phyloP scores from a whole-genome alignment of 2,329 filamentous ascomycete species.

The Penicillium aurantiogriseum region DNA sequence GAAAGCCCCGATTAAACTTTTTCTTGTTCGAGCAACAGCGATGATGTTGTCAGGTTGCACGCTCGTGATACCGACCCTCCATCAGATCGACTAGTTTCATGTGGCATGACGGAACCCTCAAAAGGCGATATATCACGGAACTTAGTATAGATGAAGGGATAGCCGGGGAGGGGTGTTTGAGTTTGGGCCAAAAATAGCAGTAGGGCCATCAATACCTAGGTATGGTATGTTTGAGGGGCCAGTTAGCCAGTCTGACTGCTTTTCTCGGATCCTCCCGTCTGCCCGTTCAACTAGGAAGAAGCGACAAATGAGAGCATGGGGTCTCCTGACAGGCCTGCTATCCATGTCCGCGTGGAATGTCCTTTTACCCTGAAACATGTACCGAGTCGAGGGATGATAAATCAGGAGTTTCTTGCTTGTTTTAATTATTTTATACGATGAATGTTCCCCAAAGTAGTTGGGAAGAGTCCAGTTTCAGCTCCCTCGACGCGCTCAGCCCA shows the following conservation, averaged over 20 bases:
- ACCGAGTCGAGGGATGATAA: not conserved
- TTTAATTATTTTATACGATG: not conserved
- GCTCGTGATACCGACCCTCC: slow-evolving; percentile 12
- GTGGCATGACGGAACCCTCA: not conserved
- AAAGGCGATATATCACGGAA: not conserved
- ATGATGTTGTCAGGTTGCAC: slow-evolving; percentile 4
- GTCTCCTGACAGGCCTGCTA: slow-evolving; percentile 20
- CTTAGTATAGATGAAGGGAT: not conserved
- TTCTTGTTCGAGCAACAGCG: not conserved
- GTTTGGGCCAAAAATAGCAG: slow-evolving; percentile 17
- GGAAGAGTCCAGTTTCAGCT: not conserved
- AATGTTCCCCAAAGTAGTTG: not conserved
- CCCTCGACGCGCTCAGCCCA: not conserved
- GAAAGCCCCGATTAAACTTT: not conserved
- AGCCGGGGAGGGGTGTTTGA: not conserved
- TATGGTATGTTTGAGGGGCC: not conserved
- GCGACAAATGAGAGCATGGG: slow-evolving; percentile 18
- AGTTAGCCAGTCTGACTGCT: slow-evolving; percentile 1
- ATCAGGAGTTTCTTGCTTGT: not conserved
- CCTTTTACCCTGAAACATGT: not conserved
- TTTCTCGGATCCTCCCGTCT: slow-evolving; percentile 15
- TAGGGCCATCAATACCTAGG: not conserved
- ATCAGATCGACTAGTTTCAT: not conserved
- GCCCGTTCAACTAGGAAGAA: not conserved
- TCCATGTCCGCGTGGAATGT: not conserved